A percentile compares a stretch with the other conserved stretches of the same genome.
phyloP scores from a whole-genome alignment of 2,329 filamentous ascomycete genomes.

The Penicillium sp. region DNA sequence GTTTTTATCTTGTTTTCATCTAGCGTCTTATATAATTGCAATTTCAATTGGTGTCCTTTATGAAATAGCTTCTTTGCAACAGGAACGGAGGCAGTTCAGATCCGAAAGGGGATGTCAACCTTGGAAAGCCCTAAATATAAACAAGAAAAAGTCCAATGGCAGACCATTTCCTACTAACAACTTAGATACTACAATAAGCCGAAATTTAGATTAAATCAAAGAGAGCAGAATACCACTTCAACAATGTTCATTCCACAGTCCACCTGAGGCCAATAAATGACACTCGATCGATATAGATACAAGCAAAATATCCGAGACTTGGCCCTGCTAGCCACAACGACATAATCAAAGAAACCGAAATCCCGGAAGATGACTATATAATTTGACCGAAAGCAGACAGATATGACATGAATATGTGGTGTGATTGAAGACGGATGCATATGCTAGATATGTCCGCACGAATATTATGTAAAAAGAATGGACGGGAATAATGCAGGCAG shows the following conservation, averaged over 20 bases:
- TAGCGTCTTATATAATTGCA: not conserved
- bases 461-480: slow-evolving; percentile 17
- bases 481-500: slow-evolving; percentile 12
- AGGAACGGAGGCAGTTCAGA: not conserved
- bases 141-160: not conserved
- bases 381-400: not conserved
- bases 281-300: not conserved
- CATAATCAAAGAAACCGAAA: not conserved
- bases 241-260: not conserved
- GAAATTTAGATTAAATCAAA: not conserved
- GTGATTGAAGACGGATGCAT: slow-evolving; percentile 3
- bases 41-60: not conserved
- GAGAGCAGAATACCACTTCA: not conserved
- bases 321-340: not conserved
- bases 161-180: not conserved
- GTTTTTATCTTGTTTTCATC: not conserved
- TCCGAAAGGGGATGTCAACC: not conserved
- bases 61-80: not conserved
- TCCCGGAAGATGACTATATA: not conserved
- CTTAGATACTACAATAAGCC: not conserved
- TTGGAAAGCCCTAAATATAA: too few species aligned
- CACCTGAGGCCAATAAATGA: not conserved
- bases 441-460: not conserved
- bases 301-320: not conserved
- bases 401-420: not conserved